Percentiles rank a stretch among this genome's conserved stretches.
phyloP scores from a whole-genome alignment of 208 protist species.

The Acanthamoeba sp. region DNA sequence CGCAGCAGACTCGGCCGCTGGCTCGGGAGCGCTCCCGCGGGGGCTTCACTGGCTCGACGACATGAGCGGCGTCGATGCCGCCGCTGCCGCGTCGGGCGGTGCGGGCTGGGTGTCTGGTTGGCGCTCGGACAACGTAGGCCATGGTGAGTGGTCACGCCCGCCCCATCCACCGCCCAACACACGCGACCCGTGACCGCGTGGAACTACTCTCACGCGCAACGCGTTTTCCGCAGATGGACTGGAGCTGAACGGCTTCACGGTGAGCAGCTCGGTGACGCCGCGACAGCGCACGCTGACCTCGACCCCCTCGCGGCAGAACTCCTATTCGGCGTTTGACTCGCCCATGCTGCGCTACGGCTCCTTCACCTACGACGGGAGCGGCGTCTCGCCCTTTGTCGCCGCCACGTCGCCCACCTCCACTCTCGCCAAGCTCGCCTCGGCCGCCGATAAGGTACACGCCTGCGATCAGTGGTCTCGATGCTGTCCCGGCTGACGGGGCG shows the following conservation, averaged over 20 bases:
- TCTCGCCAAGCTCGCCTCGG: neutral
- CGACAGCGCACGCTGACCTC: neutral
- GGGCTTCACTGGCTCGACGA: conserved; percentile 13
- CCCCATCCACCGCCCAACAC: too few species aligned
- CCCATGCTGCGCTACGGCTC: conserved; percentile 24
- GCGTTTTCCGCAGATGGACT: neutral
- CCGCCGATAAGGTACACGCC: neutral
- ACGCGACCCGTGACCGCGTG: too few species aligned
- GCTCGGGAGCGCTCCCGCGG: neutral
- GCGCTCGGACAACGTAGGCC: neutral
- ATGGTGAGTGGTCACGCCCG: neutral
- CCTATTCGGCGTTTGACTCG: neutral
- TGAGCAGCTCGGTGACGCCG: conserved; percentile 7
- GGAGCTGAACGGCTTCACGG: conserved; percentile 6
- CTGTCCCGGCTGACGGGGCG: neutral
- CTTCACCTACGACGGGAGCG: conserved; percentile 1
- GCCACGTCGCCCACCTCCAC: neutral
- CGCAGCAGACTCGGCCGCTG: neutral
- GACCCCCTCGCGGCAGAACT: neutral
- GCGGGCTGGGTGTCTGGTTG: conserved; percentile 7
- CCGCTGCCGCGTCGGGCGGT: neutral
- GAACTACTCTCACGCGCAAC: neutral
- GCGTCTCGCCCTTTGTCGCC: neutral
- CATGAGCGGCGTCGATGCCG: conserved; percentile 28
- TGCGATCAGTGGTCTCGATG: too few species aligned